Evolutionary conservation across 1,139 yeast genomes (phyloP).

Genomic region (Candida sp.): DNA sequence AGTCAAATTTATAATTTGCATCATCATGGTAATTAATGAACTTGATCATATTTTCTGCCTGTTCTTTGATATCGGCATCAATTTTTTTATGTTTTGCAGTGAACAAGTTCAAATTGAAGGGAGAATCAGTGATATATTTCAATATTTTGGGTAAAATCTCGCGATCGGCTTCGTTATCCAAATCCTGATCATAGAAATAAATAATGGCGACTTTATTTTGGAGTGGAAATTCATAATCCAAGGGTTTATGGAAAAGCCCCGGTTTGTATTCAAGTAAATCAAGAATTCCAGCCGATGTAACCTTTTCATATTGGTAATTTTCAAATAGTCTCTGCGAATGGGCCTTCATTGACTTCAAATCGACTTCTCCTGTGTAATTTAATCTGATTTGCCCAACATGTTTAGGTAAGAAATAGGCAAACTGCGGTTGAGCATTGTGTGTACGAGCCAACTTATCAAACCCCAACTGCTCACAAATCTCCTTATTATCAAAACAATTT

Average conservation of each 20-base stretch:
- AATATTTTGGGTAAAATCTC: conserved; percentile 56
- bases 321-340: conserved; percentile 31
- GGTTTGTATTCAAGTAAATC: conserved; percentile 39
- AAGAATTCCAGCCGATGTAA: conserved; percentile 34
- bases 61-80: conserved; percentile 34
- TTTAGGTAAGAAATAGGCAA: conserved; percentile 40
- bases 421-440: conserved; percentile 19
- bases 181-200: conserved; percentile 50
- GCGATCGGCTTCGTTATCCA: conserved; percentile 56
- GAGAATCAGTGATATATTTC: conserved; percentile 54
- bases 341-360: conserved; percentile 26
- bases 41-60: conserved; percentile 39
- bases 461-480: conserved; percentile 51
- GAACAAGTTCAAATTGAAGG: conserved; percentile 51
- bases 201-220: conserved; percentile 46
- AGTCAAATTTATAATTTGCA: conserved; percentile 30
- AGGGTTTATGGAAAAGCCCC: conserved; percentile 29
- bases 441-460: conserved; percentile 22
- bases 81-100: conserved; percentile 47
- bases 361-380: conserved; percentile 28
- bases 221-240: conserved; percentile 37
- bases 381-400: conserved; percentile 29
- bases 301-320: conserved; percentile 35
- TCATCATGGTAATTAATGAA: conserved; percentile 33
- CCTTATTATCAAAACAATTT: conserved; percentile 50